phyloP scores from a whole-genome alignment of 139 green algal species.

The Micractinium sp. region DNA sequence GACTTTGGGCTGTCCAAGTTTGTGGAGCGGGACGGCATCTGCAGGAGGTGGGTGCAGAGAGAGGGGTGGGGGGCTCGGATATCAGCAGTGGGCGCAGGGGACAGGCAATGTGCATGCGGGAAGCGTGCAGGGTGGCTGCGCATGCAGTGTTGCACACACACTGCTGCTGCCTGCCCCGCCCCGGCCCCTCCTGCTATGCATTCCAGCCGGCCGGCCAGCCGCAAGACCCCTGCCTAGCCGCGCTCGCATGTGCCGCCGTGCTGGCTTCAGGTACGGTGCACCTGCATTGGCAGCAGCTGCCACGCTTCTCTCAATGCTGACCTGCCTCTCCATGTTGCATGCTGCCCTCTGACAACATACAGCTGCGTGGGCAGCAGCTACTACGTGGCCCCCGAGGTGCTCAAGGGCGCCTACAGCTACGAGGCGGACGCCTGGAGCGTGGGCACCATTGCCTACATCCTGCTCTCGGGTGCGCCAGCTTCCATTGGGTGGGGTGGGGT shows the following conservation, averaged over 20 bases:
- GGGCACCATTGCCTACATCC: conserved; percentile 61
- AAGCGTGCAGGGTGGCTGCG: too few species aligned
- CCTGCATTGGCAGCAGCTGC: too few species aligned
- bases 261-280: too few species aligned
- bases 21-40: conserved; percentile 42
- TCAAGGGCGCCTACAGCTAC: conserved; percentile 45
- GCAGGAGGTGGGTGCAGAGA: neutral
- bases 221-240: too few species aligned
- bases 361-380: conserved; percentile 46
- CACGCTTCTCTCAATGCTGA: too few species aligned
- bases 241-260: too few species aligned
- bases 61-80: neutral
- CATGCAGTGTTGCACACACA: too few species aligned
- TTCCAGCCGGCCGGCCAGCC: too few species aligned
- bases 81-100: neutral
- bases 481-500: neutral
- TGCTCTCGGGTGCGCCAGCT: conserved; percentile 34
- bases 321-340: too few species aligned
- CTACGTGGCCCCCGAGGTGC: conserved; percentile 56
- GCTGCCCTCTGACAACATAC: neutral
- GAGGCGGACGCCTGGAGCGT: conserved; percentile 54
- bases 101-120: neutral
- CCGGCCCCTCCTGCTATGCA: too few species aligned
- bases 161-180: too few species aligned
- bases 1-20: conserved; percentile 82